A percentile compares a stretch with the other conserved stretches of the same genome.
These are phyloP conservation scores for Friedmanniomyces endolithicus DNA, from an alignment of 495 filamentous ascomycete species.

Conservation along the genomic window DNA sequence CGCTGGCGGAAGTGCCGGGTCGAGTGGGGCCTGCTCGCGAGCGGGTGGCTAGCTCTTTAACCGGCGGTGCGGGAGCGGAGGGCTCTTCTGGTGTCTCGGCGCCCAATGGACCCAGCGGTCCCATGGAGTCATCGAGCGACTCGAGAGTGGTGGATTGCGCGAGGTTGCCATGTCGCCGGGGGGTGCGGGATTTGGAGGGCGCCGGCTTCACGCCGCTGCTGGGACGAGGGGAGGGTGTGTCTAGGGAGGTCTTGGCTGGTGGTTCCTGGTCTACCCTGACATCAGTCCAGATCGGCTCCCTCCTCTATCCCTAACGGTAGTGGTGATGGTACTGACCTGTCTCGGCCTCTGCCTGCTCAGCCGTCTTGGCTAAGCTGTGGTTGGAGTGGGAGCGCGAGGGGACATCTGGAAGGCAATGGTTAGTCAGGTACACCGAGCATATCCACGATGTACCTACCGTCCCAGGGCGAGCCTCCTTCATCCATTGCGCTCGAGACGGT, in stretches of 20 bases:
- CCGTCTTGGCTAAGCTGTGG: conserved; percentile 23
- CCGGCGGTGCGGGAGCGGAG: conserved; percentile 73
- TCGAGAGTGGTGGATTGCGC: conserved; percentile 73
- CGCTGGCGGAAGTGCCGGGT: conserved; percentile 36
- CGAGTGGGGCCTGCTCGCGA: conserved; percentile 34
- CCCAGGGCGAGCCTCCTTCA: conserved; percentile 33
- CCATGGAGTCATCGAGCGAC: conserved; percentile 78
- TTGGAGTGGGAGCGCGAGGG: conserved; percentile 27
- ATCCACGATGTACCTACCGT: conserved; percentile 20
- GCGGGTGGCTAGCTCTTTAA: conserved; percentile 53
- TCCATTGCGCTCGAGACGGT: conserved; percentile 22
- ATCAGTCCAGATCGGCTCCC: not conserved
- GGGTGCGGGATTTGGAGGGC: conserved; percentile 37
- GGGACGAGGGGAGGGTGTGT: conserved; percentile 2
- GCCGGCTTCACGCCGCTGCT: conserved; percentile 32
- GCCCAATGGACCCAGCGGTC: conserved; percentile 79
- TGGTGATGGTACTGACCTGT: no score
- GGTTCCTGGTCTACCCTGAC: not conserved
- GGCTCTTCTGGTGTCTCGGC: conserved; percentile 44
- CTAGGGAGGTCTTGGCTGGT: not conserved
- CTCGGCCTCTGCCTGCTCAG: conserved; percentile 17
- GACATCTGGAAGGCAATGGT: conserved; percentile 22
- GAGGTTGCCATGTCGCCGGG: conserved; percentile 66
- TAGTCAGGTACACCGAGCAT: not conserved
- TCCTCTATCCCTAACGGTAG: no score